phyloP scores from a whole-genome alignment of 805 yeast species.

The Nakazawaea pomicola region DNA sequence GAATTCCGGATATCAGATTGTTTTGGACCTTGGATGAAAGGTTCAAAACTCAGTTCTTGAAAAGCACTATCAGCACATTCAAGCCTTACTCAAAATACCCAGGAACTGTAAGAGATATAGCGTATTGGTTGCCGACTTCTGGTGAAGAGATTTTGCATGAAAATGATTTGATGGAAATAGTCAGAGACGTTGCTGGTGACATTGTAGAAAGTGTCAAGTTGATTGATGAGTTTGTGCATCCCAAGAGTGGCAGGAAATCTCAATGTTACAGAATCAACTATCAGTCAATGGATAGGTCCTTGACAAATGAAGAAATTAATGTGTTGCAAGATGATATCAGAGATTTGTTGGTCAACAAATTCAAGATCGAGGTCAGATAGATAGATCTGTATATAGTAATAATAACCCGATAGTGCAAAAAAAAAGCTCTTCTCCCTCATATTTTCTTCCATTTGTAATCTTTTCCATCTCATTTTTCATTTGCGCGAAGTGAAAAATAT shows the following conservation, averaged over 20 bases:
- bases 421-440: no score
- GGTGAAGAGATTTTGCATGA: conserved; percentile 48
- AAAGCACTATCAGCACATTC: conserved; percentile 65
- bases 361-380: conserved; percentile 40
- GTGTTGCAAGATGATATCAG: conserved; percentile 64
- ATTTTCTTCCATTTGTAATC: no score
- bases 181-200: conserved; percentile 80
- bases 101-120: conserved; percentile 77
- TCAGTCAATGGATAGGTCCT: conserved; percentile 92
- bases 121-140: conserved; percentile 76
- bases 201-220: conserved; percentile 79
- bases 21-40: conserved; percentile 87
- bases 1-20: conserved; percentile 89
- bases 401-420: neutral
- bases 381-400: conserved; percentile 1
- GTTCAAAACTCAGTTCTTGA: conserved; percentile 65
- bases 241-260: conserved; percentile 70
- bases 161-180: conserved; percentile 92
- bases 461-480: neutral
- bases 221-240: conserved; percentile 81
- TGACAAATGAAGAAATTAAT: conserved; percentile 84
- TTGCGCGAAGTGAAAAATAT: neutral
- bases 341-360: conserved; percentile 43
- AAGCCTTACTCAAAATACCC: conserved; percentile 91
- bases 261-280: conserved; percentile 88